These are phyloP conservation scores for Colletotrichum cereale DNA, from an alignment of 2,329 filamentous ascomycete species.

Conservation along the genomic window DNA sequence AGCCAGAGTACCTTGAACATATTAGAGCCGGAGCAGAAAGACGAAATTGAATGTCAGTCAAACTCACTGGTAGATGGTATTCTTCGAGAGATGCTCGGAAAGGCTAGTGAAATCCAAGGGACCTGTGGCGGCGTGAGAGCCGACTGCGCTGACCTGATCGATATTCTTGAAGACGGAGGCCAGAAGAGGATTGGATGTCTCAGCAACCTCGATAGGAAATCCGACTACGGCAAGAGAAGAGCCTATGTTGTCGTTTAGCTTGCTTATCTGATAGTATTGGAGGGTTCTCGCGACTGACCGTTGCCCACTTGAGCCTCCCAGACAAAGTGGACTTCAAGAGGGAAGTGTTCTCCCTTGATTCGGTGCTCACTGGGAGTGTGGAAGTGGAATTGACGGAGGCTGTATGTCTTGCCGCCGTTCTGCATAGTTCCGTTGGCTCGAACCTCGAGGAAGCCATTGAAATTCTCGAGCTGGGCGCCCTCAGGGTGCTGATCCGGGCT, in stretches of 20 bases:
- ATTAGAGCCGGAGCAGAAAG: not conserved
- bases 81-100: slow-evolving; percentile 51
- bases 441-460: slow-evolving; percentile 65
- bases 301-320: slow-evolving; percentile 49
- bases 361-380: slow-evolving; percentile 72
- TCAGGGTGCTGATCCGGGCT: slow-evolving; percentile 51
- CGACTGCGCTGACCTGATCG: slow-evolving; percentile 53
- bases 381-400: slow-evolving; percentile 69
- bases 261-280: not conserved
- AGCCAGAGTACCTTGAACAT: slow-evolving; percentile 62
- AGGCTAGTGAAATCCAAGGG: slow-evolving; percentile 59
- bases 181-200: slow-evolving; percentile 47
- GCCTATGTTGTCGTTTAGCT: slow-evolving; percentile 44
- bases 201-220: slow-evolving; percentile 52
- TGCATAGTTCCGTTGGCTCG: slow-evolving; percentile 61
- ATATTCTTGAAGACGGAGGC: slow-evolving; percentile 54
- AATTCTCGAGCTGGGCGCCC: slow-evolving; percentile 61
- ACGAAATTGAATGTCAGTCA: too few relatives aligned
- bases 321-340: slow-evolving; percentile 59
- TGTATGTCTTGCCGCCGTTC: slow-evolving; percentile 55
- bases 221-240: slow-evolving; percentile 53
- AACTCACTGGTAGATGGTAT: slow-evolving; percentile 56
- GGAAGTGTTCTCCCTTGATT: slow-evolving; percentile 57
- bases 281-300: not conserved
- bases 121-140: slow-evolving; percentile 51